Evolutionary conservation across 2,329 filamentous ascomycete species (phyloP).

Genomic region (Orbilia javanica): DNA sequence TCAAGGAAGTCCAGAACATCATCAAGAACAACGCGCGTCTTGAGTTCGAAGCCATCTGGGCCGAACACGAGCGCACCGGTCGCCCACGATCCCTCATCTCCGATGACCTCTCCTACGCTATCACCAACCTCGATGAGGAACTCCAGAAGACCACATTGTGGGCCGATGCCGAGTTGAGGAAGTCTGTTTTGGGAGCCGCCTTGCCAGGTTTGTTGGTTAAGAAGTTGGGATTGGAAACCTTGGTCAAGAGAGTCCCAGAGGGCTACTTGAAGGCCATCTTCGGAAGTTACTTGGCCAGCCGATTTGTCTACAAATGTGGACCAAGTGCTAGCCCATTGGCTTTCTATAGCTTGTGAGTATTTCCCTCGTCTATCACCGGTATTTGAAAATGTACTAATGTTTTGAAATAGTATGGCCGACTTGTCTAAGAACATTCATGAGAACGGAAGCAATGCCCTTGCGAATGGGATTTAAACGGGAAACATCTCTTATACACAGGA

Average conservation of each 20-base stretch:
- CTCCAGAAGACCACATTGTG: constrained; percentile 93
- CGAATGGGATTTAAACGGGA: constrained; percentile 33
- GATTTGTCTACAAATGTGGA: constrained; percentile 96
- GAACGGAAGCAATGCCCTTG: constrained; percentile 26
- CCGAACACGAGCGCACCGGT: constrained; percentile 86
- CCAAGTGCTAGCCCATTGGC: constrained; percentile 94
- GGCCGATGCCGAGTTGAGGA: constrained; percentile 82
- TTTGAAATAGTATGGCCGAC: constrained; percentile 40
- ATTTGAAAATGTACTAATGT: constrained; percentile 14
- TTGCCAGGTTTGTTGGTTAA: constrained; percentile 85
- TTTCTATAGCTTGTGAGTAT: constrained; percentile 95
- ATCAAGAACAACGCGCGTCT: constrained; percentile 92
- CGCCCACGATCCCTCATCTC: constrained; percentile 86
- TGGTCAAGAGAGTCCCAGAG: constrained; percentile 86
- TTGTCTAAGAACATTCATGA: constrained; percentile 55
- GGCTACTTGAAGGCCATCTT: constrained; percentile 95
- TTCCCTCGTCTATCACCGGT: not conserved
- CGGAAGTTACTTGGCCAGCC: constrained; percentile 91
- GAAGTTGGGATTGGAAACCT: constrained; percentile 90
- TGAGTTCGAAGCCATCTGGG: constrained; percentile 99
- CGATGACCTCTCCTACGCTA: constrained; percentile 89
- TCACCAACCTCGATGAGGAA: constrained; percentile 97
- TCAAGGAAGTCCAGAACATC: constrained; percentile 88
- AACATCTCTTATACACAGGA: not conserved
- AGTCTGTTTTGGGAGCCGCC: constrained; percentile 83